Base-by-base conservation (phyloP, 208 protist species). In the Leishmania aethiopica region DNA sequence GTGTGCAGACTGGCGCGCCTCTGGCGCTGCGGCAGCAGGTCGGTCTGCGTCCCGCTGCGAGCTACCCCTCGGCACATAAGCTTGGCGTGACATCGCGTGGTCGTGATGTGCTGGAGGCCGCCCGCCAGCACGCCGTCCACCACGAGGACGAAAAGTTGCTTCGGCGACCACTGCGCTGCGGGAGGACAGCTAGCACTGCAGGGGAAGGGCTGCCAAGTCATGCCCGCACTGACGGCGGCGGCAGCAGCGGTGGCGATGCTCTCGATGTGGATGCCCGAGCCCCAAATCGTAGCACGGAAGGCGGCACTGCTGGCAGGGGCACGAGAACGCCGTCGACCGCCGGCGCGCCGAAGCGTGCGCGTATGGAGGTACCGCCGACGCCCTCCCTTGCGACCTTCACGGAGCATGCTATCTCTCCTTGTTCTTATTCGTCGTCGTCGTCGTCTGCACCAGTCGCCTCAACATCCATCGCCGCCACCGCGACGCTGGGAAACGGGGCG, bases 51-150 rank as follows among this genome's bases (percentile, higher is more conserved):
- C 80, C 84, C 0, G 69, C 72, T 6, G 71, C 35, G 35, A 73
- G 64, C n/a, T 88, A 85, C 75, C 86, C 90, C 11, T 86, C 84
- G 3, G 81, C 88, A 37, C 76, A 83, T 62, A n/a, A 55, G 22
- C 73, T 94, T 64, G 89, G 90, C 37, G 90, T 94, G 19, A 88
- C 89, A 3, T 83, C 83, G 22, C 86, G 90, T 8, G 93, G 93
- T 1, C 90, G 89, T 25, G 86, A 87, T 28, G 89, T 90, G 51
- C 86, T 96, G 57, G 88, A 86, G 19, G 91, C 91, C 0, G 89
- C 90, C 2, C 87, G 81, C 28, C 75, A 78, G 69, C 85, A 90
- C 55, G 90, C 89, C n/a, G 79, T 89, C 11, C 75, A 71, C 37
- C 66, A 73, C 64, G 87, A 86, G 55, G 82, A 84, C 51, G 84